phyloP scores from a whole-genome alignment of 2,329 filamentous ascomycete genomes.

The Penicillium nordicum region DNA sequence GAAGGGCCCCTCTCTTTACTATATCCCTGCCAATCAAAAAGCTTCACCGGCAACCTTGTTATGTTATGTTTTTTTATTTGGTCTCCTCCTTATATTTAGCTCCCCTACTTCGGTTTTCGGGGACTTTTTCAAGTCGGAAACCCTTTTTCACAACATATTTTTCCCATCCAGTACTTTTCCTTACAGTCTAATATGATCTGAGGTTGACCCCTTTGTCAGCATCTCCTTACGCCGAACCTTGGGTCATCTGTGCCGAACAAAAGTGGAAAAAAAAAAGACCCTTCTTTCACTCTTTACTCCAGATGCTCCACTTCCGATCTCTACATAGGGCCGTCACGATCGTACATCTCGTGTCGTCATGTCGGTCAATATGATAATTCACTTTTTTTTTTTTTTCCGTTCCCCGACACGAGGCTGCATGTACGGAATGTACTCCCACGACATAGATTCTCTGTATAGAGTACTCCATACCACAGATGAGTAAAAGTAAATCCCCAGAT shows the following conservation, averaged over 20 bases:
- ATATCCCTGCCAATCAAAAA: constrained; percentile 5
- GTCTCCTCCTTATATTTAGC: not conserved
- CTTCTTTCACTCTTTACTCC: constrained; percentile 1
- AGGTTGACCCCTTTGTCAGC: not conserved
- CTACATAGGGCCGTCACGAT: not conserved
- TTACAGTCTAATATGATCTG: not conserved
- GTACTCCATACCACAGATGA: not conserved
- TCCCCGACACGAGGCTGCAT: constrained; percentile 7
- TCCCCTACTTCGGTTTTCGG: not conserved
- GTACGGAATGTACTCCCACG: not conserved
- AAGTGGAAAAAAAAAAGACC: not conserved
- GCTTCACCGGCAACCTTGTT: not conserved
- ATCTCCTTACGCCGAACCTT: constrained; percentile 7
- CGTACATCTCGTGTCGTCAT: constrained; percentile 9
- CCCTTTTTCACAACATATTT: not conserved
- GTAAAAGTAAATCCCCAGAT: not conserved
- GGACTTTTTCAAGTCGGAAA: not conserved
- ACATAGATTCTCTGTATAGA: not conserved
- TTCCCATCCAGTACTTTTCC: not conserved
- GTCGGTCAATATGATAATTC: constrained; percentile 4
- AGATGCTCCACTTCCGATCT: constrained; percentile 10
- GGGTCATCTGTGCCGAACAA: not conserved
- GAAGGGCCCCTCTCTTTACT: constrained; percentile 1
- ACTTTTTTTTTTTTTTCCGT: not conserved
- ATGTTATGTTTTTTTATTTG: not conserved